Percentiles rank a stretch among this genome's conserved stretches.
Evolutionary conservation across 1,139 yeast species (phyloP).

Genomic region (Diutina pseudorugosa): DNA sequence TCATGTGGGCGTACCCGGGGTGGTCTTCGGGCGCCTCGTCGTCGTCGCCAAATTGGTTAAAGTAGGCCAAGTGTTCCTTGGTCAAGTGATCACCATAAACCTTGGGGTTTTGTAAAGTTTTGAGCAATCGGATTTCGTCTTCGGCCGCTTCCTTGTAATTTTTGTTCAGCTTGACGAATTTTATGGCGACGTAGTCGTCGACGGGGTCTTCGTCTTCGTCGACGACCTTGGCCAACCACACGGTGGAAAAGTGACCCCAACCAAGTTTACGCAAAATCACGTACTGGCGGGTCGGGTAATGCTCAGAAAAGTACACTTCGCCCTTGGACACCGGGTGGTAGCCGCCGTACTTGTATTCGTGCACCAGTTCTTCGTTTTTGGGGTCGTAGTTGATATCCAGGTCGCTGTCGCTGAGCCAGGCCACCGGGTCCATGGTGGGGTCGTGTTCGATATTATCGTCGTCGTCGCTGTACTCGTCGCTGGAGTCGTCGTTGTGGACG

Average conservation of each 20-base stretch:
- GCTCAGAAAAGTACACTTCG: slow-evolving; percentile 36
- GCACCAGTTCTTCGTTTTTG: slow-evolving; percentile 51
- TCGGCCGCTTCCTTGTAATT: slow-evolving; percentile 78
- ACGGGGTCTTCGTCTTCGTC: slow-evolving; percentile 14
- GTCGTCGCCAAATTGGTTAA: slow-evolving; percentile 15
- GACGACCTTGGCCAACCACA: slow-evolving; percentile 56
- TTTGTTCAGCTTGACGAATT: slow-evolving; percentile 67
- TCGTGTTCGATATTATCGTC: neutral
- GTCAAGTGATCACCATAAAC: slow-evolving; percentile 6
- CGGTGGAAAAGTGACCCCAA: slow-evolving; percentile 89
- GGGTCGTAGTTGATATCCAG: slow-evolving; percentile 12
- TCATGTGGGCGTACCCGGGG: slow-evolving; percentile 58
- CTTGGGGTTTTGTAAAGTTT: slow-evolving; percentile 7
- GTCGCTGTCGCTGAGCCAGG: slow-evolving; percentile 1
- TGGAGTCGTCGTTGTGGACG: neutral
- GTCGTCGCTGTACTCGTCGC: neutral
- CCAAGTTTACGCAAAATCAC: slow-evolving; percentile 68
- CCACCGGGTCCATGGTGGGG: slow-evolving; percentile 2
- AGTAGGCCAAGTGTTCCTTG: neutral
- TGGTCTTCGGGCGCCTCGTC: slow-evolving; percentile 24
- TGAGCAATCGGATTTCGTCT: slow-evolving; percentile 65
- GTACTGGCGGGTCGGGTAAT: slow-evolving; percentile 29
- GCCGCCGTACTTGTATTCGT: slow-evolving; percentile 73
- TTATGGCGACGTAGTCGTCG: slow-evolving; percentile 62
- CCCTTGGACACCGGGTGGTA: slow-evolving; percentile 79